phyloP scores from a whole-genome alignment of 495 filamentous ascomycete species.

The Chlorociboria aeruginascens region DNA sequence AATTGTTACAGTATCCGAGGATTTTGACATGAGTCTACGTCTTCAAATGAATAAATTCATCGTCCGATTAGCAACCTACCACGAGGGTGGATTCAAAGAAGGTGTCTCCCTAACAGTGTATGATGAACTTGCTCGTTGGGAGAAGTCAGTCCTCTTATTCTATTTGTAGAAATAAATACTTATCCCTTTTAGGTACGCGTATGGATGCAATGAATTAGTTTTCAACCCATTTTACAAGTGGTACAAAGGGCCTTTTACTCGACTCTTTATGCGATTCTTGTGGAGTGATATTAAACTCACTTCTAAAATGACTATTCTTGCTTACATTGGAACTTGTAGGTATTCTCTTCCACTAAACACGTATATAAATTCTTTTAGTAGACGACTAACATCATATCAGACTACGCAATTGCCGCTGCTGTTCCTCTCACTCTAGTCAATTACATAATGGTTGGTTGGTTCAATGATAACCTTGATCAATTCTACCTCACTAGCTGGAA shows the following conservation, averaged over 20 bases:
- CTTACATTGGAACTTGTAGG: constrained; percentile 50
- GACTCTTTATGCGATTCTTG: constrained; percentile 49
- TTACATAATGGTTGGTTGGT: constrained; percentile 45
- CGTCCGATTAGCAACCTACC: constrained; percentile 53
- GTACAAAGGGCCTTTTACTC: constrained; percentile 49
- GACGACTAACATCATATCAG: neutral
- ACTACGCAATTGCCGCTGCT: constrained; percentile 56
- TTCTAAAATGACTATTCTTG: constrained; percentile 56
- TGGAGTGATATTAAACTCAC: constrained; percentile 45
- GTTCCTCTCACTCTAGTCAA: constrained; percentile 52
- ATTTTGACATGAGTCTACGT: constrained; percentile 63
- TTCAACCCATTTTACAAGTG: constrained; percentile 40
- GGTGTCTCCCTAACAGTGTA: constrained; percentile 69
- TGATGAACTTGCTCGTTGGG: constrained; percentile 64
- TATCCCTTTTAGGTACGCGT: constrained; percentile 43
- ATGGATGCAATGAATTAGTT: constrained; percentile 61
- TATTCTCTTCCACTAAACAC: constrained; percentile 51
- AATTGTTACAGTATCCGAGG: constrained; percentile 43
- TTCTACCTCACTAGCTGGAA: constrained; percentile 42
- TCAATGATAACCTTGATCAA: constrained; percentile 35
- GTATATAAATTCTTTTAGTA: neutral
- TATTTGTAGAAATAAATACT: constrained; percentile 24
- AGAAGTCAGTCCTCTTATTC: constrained; percentile 64
- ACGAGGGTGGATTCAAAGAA: constrained; percentile 58
- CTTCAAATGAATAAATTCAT: constrained; percentile 51